Evolutionary conservation across 1,139 yeast species (phyloP), one percentile per base, ranked within the genome.

Genomic region (Lodderomyces beijingensis): DNA sequence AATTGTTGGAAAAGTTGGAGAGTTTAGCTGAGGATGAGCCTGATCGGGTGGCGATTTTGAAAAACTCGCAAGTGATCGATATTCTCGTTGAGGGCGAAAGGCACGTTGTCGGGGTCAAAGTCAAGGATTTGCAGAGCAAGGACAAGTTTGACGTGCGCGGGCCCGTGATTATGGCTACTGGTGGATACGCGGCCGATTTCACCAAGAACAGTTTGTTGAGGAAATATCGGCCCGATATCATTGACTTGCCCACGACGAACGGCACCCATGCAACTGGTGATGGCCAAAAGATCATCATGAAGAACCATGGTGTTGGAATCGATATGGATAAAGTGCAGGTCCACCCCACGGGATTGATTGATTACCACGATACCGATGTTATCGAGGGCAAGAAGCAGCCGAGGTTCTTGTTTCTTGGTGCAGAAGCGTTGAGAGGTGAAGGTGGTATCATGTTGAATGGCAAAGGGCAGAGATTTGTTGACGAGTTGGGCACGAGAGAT

Each of bases 261-360:
- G 86, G 88, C 11, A 65, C 62, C 22, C 84, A 79, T 45, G 85
- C 93, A 3, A 73, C 87, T 3, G 91, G 91, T 12, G 91, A 83
- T 51, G 88, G 89, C 1, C 85, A 79, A 43, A 66, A 71, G 36
- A 64, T 84, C 36, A 61, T 80, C 40, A 66, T 74, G 53, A 70
- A 68, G 34, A 59, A 63, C 39, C 74, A 81, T 18, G 93, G 85
- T 8, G 59, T 70, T 24, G 73, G 82, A 27, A 73, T 81, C 28
- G 88, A 82, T 51, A 68, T 83, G 76, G 86, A 81, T 31, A 79
- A 82, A 53, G 77, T 83, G 25, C 94, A 84, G 55, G 81, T 84
- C 11, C 89, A 81, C 46, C 95, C 95, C 16, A 82, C 93, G 6
- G 94, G 94, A 1, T 70, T 84, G 46, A 71, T 84, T 40, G 84